A percentile compares a stretch with the other conserved stretches of the same genome.
These are phyloP conservation scores for Protomyces pachydermus DNA, from an alignment of 1,139 yeast genomes.

Conservation along the genomic window DNA sequence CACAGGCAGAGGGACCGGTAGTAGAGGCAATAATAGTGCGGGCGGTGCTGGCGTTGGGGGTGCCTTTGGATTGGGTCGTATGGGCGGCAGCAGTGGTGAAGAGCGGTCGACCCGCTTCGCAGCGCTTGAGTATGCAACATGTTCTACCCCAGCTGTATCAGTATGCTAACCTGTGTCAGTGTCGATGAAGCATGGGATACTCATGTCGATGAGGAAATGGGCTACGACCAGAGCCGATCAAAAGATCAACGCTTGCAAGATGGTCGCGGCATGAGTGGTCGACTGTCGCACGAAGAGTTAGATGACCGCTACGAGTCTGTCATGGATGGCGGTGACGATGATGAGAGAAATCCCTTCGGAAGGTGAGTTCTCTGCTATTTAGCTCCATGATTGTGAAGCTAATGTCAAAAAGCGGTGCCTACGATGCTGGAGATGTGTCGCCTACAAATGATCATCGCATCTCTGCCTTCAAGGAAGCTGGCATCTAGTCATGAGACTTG, in stretches of 20 bases:
- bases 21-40: background rate
- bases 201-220: slow-evolving; percentile 25
- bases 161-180: background rate
- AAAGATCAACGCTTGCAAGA: background rate
- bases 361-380: background rate
- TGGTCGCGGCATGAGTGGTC: background rate
- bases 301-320: slow-evolving; percentile 22
- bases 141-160: background rate
- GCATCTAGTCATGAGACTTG: background rate
- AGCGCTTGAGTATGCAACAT: slow-evolving; percentile 15
- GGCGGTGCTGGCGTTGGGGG: background rate
- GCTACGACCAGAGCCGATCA: slow-evolving; percentile 1
- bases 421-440: background rate
- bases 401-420: background rate
- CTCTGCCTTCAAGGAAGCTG: slow-evolving; percentile 14
- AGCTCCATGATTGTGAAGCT: background rate
- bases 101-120: slow-evolving; percentile 22
- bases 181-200: slow-evolving; percentile 26
- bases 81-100: slow-evolving; percentile 11
- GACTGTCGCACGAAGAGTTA: slow-evolving; percentile 15
- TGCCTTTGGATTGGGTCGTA: background rate
- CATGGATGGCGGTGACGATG: slow-evolving; percentile 23
- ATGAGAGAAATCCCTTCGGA: slow-evolving; percentile 16
- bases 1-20: background rate
- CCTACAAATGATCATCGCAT: slow-evolving; percentile 2